Evolutionary conservation across 257 asterid species (phyloP).

Genomic region (Fraxinus cuspidata): DNA sequence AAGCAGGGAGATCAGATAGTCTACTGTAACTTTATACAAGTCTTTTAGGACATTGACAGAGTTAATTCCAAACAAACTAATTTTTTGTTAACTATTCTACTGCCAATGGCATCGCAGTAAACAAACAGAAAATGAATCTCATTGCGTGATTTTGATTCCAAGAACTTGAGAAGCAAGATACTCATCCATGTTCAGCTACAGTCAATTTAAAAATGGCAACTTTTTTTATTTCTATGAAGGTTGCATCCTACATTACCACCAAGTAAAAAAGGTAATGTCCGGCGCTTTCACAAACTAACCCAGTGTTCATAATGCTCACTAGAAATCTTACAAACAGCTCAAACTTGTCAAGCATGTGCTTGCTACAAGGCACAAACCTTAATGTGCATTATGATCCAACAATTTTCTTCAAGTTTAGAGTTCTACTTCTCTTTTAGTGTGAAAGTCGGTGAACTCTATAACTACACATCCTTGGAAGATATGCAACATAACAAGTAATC

Average conservation of each 20-base stretch:
- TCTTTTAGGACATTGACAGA: neutral
- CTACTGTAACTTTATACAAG: neutral
- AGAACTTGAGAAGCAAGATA: neutral
- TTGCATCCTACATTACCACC: neutral
- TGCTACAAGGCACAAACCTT: neutral
- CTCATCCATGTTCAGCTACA: neutral
- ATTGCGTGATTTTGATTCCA: neutral
- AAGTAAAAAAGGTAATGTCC: neutral
- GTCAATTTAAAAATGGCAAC: neutral
- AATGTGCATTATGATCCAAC: neutral
- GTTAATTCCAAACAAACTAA: neutral
- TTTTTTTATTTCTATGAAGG: neutral
- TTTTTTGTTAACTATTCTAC: neutral
- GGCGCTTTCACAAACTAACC: neutral
- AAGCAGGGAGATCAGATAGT: neutral
- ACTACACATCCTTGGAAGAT: no score
- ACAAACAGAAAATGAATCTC: neutral
- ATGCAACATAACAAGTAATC: no score
- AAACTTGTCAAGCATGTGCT: neutral
- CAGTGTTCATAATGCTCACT: neutral
- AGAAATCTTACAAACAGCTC: neutral
- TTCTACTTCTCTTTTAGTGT: neutral
- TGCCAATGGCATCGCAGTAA: neutral
- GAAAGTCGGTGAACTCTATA: neutral
- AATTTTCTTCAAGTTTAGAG: neutral